Evolutionary conservation across 2,329 filamentous ascomycete genomes (phyloP), one percentile per base, ranked within the genome.

Genomic region (Aspergillus clavatus): DNA sequence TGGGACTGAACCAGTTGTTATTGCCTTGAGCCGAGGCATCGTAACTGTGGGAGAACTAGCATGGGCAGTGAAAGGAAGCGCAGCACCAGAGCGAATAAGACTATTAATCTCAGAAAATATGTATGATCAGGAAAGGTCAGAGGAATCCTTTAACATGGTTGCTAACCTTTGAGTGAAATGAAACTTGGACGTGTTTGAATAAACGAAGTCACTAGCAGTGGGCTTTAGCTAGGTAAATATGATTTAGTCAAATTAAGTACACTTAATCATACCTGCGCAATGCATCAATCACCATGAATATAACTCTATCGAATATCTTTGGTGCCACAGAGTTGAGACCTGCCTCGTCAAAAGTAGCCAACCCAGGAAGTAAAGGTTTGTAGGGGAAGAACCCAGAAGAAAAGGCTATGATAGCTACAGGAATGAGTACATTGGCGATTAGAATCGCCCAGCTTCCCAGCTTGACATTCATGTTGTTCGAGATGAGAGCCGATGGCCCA

Each of bases 271-370:
- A 89, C 87, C 87, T 95, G 68, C 90, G 80, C 65, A 98, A 69
- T 19, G 93, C 91, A 78, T 98, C 93, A 22, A 98, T 86, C 5
- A 98, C 89, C 91, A 98, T 97, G 67, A 98, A 96, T 43, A 98
- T 76, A 42, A 97, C 75, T 60, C 85, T 89, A 68, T 97, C 83
- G 66, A 98, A 98, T 0, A 86, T 82, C 26, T 87, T 78, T 39
- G 75, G 69, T 3, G 86, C 82, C 5, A 76, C 76, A 38, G 69
- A 60, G 16, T 74, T 70, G 22, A 79, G 63, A 40, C 77, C 60
- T 51, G 81, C 77, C 67, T 83, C 52, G 22, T 62, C 55, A 52
- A 68, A 86, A 51, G 78, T 73, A 7, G 93, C 90, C 38, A 95
- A 73, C 3, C 93, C 93, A 8, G 90, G 83, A 38, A 98, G 77